Evolutionary conservation across 23 red algal species (phyloP).

Genomic region (Gracilariopsis chorda): DNA sequence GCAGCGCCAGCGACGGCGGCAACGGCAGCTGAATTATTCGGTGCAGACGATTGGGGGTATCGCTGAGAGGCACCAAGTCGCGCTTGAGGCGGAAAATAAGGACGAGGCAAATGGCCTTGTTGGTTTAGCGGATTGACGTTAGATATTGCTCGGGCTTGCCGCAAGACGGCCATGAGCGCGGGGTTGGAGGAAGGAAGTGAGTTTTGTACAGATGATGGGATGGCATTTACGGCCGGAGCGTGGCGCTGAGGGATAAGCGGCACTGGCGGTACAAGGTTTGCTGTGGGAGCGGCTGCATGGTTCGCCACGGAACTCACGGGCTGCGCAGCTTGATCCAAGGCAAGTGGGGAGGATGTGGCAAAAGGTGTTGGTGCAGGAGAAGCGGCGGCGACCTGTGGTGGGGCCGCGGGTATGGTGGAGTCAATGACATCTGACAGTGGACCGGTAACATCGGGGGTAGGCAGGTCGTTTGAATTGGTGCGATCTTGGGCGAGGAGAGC

Average conservation of each 20-base stretch:
- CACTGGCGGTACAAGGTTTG: too few species aligned
- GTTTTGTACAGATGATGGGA: not conserved
- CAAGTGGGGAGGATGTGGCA: too few species aligned
- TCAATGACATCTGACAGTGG: not conserved
- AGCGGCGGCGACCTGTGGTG: not conserved
- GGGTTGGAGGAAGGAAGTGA: not conserved
- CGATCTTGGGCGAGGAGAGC: not conserved
- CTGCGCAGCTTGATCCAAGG: too few species aligned
- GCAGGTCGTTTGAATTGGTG: not conserved
- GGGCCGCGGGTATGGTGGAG: too few species aligned
- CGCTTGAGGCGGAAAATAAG: not conserved
- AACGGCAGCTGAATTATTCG: slow-evolving; percentile 3
- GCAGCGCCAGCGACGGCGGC: slow-evolving; percentile 1
- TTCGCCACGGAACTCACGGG: not conserved
- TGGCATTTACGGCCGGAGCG: not conserved
- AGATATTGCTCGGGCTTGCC: not conserved
- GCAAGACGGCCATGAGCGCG: not conserved
- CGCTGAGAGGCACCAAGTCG: not conserved
- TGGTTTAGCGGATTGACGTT: not conserved
- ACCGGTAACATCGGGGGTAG: not conserved
- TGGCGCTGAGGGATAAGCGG: not conserved
- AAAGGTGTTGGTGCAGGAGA: too few species aligned
- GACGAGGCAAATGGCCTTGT: not conserved
- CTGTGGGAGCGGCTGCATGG: too few species aligned
- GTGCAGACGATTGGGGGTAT: not conserved